Base-by-base conservation (phyloP, 495 filamentous ascomycete genomes). In the Aspergillus heteromorphus region DNA sequence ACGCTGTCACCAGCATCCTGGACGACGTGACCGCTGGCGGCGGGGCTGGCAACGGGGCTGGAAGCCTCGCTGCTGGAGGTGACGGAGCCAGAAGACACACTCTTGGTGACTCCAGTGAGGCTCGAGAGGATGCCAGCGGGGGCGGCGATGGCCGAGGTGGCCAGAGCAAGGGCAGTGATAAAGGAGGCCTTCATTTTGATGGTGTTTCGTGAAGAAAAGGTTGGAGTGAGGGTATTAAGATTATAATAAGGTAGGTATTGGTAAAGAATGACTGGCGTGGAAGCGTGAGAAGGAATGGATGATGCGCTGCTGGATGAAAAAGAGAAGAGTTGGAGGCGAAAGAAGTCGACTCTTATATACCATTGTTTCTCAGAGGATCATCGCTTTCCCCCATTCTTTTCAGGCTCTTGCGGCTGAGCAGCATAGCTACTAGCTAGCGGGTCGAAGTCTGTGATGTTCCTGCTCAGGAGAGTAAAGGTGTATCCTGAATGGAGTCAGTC, bases 131-230 rank as follows among this genome's bases (percentile, higher is more conserved):
- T 19, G 54, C 60, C 57, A 34, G 65, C 56, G 40, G 70, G 72
- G 51, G 67, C 68, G 45, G 70, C 72, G 23, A 68, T 29, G 58
- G 62, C 65, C 48, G 64, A 60, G 57, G 57, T 43, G 55, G 70
- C 68, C 47, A 70, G 48, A 49, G 68, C 68, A 48, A 74, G n/a
- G 51, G 60, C 58, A 49, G 70, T 56, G 49, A 65, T 54, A 38
- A 71, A 65, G 31, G 67, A 63, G 51, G 64, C 63, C 70, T 73
- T 73, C 70, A 73, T 71, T 55, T 29, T 73, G 65, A 59, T 17
- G 57, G 25, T 57, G 31, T 41, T 58, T 62, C 56, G 53, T 60
- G 45, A 56, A 51, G 50, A 54, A 40, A 60, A 59, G 59, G 51
- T 40, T 2, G 27, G 14, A 58, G 48, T 50, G 57, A 49, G 21